Evolutionary conservation across 179 eudicot genomes (phyloP).

Genomic region (Heliamphora pulchella): DNA sequence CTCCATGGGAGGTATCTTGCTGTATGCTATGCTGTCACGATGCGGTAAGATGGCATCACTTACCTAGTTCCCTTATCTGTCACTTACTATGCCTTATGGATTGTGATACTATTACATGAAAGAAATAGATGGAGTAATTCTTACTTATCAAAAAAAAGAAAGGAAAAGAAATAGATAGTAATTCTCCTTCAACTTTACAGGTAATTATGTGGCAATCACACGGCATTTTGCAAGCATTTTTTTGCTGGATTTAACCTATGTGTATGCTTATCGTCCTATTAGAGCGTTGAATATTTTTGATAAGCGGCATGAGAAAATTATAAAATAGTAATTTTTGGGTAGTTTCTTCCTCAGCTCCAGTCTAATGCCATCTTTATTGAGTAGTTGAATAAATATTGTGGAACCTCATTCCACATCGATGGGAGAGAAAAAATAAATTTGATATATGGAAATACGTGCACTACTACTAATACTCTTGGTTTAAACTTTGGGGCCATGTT

Average conservation of each 20-base stretch:
- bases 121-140: neutral
- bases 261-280: neutral
- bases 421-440: too few species aligned
- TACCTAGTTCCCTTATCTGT: neutral
- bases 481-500: too few species aligned
- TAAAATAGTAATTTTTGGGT: neutral
- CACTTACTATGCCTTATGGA: neutral
- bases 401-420: too few species aligned
- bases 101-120: neutral
- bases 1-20: conserved; percentile 96
- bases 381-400: neutral
- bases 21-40: conserved; percentile 78
- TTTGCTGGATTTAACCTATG: neutral
- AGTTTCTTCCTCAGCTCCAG: neutral
- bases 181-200: neutral
- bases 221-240: neutral
- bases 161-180: neutral
- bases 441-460: too few species aligned
- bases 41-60: conserved; percentile 41
- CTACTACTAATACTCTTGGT: too few species aligned
- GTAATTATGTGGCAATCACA: neutral
- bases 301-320: neutral
- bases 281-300: neutral
- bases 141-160: too few species aligned
- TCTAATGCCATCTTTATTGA: conserved; percentile 1